phyloP scores from a whole-genome alignment of 2,329 filamentous ascomycete genomes.

The Lachnellula occidentalis region DNA sequence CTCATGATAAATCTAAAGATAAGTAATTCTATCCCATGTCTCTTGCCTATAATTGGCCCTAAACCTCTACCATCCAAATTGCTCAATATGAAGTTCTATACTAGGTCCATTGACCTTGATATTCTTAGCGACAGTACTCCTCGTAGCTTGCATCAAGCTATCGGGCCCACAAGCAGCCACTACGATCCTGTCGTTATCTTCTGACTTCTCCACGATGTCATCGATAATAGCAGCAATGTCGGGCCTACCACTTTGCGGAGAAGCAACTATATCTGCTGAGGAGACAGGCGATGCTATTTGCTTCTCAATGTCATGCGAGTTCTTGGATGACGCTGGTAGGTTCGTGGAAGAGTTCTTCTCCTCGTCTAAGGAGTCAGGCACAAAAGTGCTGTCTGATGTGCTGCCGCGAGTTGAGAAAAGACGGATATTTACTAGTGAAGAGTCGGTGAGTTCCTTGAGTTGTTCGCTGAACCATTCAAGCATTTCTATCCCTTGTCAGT shows the following conservation, averaged over 20 bases:
- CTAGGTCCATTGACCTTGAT: constrained; percentile 40
- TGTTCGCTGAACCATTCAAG: constrained; percentile 25
- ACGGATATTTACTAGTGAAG: constrained; percentile 22
- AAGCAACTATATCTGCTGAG: not conserved
- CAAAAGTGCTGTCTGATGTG: not conserved
- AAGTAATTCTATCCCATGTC: no score
- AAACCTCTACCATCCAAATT: constrained; percentile 13
- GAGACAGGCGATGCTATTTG: not conserved
- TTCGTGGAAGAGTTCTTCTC: not conserved
- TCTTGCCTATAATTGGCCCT: not conserved
- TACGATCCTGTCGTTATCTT: constrained; percentile 35
- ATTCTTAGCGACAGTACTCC: constrained; percentile 39
- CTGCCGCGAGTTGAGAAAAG: constrained; percentile 22
- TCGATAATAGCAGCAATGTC: constrained; percentile 36
- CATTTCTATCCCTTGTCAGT: constrained; percentile 8
- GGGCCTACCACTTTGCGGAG: constrained; percentile 32
- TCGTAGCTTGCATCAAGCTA: constrained; percentile 38
- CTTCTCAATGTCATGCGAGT: not conserved
- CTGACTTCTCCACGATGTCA: constrained; percentile 31
- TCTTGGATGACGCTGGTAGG: not conserved
- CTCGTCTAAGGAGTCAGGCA: not conserved
- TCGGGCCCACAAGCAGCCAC: constrained; percentile 44
- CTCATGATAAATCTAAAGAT: no score
- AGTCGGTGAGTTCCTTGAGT: constrained; percentile 21
- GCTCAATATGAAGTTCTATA: constrained; percentile 44